A percentile compares a stretch with the other conserved stretches of the same genome.
These are phyloP conservation scores for Fusarium nodosum DNA, from an alignment of 2,329 filamentous ascomycete genomes.

Conservation along the genomic window DNA sequence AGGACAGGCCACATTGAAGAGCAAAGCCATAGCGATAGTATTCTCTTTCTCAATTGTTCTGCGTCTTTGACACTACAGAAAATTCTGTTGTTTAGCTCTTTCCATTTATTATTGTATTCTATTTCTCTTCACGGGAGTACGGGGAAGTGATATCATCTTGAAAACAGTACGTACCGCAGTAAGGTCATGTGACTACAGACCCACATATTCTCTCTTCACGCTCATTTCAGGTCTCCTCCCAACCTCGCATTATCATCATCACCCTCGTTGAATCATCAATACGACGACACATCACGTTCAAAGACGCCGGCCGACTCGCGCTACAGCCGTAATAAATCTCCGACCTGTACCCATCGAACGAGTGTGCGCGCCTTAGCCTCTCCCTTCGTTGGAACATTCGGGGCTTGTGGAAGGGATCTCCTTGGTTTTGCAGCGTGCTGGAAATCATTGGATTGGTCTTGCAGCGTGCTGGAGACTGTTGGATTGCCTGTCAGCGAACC, in stretches of 20 bases:
- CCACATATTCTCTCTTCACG: neutral
- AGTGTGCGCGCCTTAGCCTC: neutral
- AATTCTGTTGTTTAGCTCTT: too few relatives aligned
- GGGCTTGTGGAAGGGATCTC: conserved; percentile 21
- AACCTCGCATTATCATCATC: neutral
- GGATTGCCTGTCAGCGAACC: conserved; percentile 18
- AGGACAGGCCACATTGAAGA: too few relatives aligned
- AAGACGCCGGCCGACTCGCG: conserved; percentile 14
- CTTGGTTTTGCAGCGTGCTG: conserved; percentile 12
- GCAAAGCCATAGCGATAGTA: too few relatives aligned
- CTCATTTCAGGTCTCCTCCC: conserved; percentile 2
- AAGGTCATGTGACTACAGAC: neutral
- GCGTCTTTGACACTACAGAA: too few relatives aligned
- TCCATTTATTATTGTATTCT: neutral
- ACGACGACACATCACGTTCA: neutral
- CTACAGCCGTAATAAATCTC: conserved; percentile 22
- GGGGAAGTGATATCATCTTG: rapidly evolving
- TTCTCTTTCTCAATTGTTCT: too few relatives aligned
- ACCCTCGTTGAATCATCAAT: neutral
- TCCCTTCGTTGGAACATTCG: conserved; percentile 15
- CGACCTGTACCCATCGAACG: conserved; percentile 20
- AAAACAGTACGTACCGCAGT: too few relatives aligned
- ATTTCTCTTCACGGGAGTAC: neutral
- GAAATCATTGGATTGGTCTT: neutral
- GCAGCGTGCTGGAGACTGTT: conserved; percentile 11